Base-by-base conservation (phyloP, 441 rosid genomes). In the Arabidopsis hybrid region DNA sequence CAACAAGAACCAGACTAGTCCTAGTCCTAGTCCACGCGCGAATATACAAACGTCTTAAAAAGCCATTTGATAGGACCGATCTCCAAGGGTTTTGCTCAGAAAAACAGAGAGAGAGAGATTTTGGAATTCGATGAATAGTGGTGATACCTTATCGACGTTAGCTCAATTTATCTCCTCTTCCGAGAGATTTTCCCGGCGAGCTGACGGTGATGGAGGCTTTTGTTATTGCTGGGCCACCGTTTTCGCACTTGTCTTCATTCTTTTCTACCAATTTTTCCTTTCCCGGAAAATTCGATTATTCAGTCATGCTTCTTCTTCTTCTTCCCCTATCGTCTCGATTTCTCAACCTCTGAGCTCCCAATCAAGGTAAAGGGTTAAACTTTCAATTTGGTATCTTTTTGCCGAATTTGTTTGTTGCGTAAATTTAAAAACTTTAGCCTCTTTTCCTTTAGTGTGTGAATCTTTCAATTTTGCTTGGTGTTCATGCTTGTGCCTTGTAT, bases 161-260 rank as follows among this genome's bases (percentile, higher is more conserved):
- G 53, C 70, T 69, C 69, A 52, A 29, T 69, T 9, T 21, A 9
- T 71, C 35, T 73, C 78, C 47, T 78, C 74, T 38, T 79, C 69
- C 46, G 63, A 74, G 0, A 21, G 18, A 0, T 7, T 62, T 67
- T 43, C 13, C 63, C 80, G 75, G 51, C 84, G 77, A 43, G 14
- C 43, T 45, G 56, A 69, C 8, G 79, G 74, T 26, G 85, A 85
- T 50, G 67, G 60, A 26, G 67, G 29, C 39, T 31, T 72, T 58
- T 83, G 83, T 47, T 80, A 74, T 73, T 79, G 67, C 65, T 69
- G 60, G 29, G 78, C 91, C 21, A 82, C 87, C 52, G 58, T 85
- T 1, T 0, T 77, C 13, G 80, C 86, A 26, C 73, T 87, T 13
- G 7, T 80, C 46, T 9, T 83, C 39, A 78, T 89, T 5, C 61